Evolutionary conservation across 2,329 filamentous ascomycete genomes (phyloP), one percentile per base, ranked within the genome.

Genomic region (Cercospora citrullina): DNA sequence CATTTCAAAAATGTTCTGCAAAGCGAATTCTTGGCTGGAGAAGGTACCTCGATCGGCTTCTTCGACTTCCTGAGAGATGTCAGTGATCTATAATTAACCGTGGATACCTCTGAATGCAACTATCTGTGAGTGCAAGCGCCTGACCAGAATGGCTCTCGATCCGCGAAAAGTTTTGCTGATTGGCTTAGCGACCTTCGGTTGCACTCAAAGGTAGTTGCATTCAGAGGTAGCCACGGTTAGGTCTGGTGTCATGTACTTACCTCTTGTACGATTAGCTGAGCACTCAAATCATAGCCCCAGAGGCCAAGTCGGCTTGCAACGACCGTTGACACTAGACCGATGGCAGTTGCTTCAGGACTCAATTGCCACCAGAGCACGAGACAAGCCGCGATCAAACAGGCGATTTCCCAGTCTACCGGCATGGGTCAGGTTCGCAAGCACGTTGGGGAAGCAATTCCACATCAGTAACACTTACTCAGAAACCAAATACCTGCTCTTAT

Each of bases 401-500:
- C 66, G n/a, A 90, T 81, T 75, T 93, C 90, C 86, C 88, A 91
- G 65, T 85, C 51, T 57, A 28, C 7, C 28, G 23, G 28, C 28
- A 28, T 28, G 26, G 30, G 30, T 31, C 30, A 31, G 30, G 30
- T 31, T 31, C 5, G 30, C n/a, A 26, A 51, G 45, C 45, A 14
- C 45, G 45, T 31, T 9, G 7, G 8, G 4, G 4, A 31, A 31
- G 30, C 30, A 31, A 31, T 31, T 8, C 30, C 30, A 31, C 6
- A 31, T 31, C 30, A 31, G 7, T 51, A 10, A 26, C 10, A 51
- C 48, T 57, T 57, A 57, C 51, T 88, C 9, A 90, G 75, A 69
- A 87, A 88, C 91, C 91, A 93, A 3, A 93, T 82, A 0, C 90
- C 91, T 0, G 86, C 84, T n/a, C 91, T 81, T 7, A 91, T 81